phyloP scores from a whole-genome alignment of 2,329 filamentous ascomycete species.

The Penicillium palitans region DNA sequence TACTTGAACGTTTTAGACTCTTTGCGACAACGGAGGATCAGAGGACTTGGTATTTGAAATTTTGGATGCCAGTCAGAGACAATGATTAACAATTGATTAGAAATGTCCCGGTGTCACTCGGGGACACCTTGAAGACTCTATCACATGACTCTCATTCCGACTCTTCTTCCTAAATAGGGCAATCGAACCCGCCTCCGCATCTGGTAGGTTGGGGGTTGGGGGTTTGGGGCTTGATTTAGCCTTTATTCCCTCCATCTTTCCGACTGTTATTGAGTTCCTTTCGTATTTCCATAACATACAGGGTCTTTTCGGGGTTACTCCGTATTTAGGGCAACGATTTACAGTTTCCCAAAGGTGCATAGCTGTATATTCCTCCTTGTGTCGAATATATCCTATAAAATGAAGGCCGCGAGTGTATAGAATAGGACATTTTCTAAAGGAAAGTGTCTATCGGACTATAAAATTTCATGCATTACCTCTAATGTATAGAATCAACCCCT shows the following conservation, averaged over 20 bases:
- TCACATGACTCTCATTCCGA: background rate
- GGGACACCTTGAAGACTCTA: background rate
- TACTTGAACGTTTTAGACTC: constrained; percentile 3
- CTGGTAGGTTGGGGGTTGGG: background rate
- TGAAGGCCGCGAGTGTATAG: background rate
- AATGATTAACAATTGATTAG: background rate
- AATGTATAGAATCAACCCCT: background rate
- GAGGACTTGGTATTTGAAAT: background rate
- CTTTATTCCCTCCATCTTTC: background rate
- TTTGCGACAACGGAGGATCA: background rate
- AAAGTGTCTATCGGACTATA: background rate
- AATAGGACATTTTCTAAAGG: background rate
- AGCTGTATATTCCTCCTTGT: background rate
- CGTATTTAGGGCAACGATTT: background rate
- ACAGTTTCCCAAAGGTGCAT: background rate
- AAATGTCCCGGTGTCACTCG: too few species aligned
- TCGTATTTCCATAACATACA: background rate
- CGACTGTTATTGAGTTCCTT: background rate
- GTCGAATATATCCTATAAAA: background rate
- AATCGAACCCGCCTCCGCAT: background rate
- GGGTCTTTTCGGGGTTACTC: background rate
- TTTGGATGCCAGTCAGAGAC: background rate
- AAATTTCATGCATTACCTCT: background rate
- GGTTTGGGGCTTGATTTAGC: background rate
- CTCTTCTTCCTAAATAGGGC: background rate